These are phyloP conservation scores for Rhypophila decipiens DNA, from an alignment of 495 filamentous ascomycete genomes.

Conservation along the genomic window DNA sequence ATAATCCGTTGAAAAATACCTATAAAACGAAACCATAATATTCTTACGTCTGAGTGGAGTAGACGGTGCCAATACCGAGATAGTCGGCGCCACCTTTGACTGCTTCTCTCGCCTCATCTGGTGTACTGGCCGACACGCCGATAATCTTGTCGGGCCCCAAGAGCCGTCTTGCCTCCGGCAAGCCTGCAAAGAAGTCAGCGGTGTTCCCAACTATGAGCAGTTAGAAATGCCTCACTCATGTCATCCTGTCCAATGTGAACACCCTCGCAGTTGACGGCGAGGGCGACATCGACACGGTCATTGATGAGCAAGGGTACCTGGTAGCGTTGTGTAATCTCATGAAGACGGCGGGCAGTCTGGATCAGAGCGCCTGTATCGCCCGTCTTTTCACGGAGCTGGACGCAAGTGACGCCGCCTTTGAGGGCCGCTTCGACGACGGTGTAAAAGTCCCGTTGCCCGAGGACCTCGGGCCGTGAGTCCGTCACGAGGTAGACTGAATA, in stretches of 20 bases:
- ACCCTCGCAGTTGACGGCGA: constrained; percentile 80
- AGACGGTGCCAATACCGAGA: constrained; percentile 81
- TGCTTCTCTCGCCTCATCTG: constrained; percentile 61
- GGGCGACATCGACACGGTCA: constrained; percentile 87
- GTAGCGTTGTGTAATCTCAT: constrained; percentile 58
- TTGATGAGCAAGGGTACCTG: constrained; percentile 85
- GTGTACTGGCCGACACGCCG: constrained; percentile 63
- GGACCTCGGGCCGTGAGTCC: constrained; percentile 75
- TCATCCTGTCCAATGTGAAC: constrained; percentile 96
- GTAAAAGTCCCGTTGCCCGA: constrained; percentile 62
- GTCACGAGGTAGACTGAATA: constrained; percentile 83
- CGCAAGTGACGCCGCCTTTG: constrained; percentile 75
- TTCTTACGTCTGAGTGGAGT: constrained; percentile 70
- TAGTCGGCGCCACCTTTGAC: constrained; percentile 73
- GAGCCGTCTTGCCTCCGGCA: constrained; percentile 60
- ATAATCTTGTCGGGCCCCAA: constrained; percentile 64
- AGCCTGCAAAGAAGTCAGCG: constrained; percentile 32
- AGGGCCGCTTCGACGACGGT: constrained; percentile 71
- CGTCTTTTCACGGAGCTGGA: constrained; percentile 87
- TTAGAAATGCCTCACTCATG: constrained; percentile 52
- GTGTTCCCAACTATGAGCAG: too few relatives aligned
- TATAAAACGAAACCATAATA: not conserved
- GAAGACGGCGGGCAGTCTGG: constrained; percentile 61
- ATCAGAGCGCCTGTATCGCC: constrained; percentile 70
- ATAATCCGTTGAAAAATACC: not conserved